phyloP scores from a whole-genome alignment of 768 basidiomycete species.

The Trichaptum fuscoviolaceum region DNA sequence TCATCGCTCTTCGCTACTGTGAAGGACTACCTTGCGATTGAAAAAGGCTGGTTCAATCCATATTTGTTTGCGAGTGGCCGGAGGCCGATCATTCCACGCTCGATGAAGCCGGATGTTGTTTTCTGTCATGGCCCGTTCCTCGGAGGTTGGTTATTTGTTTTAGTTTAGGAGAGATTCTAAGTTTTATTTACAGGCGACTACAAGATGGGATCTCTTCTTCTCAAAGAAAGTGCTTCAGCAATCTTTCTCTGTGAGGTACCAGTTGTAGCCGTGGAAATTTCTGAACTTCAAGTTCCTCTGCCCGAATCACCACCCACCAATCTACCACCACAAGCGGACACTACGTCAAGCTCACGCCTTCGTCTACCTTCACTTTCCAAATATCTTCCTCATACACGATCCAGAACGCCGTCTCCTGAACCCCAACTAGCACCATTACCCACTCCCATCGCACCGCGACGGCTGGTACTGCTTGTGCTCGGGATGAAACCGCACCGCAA shows the following conservation, averaged over 20 bases:
- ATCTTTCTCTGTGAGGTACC: conserved; percentile 40
- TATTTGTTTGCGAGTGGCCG: conserved; percentile 59
- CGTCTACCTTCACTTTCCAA: conserved; percentile 34
- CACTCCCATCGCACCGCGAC: conserved; percentile 40
- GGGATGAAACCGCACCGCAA: conserved; percentile 58
- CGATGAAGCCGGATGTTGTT: conserved; percentile 59
- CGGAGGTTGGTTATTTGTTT: conserved; percentile 30
- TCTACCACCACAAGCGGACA: conserved; percentile 22
- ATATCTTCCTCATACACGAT: conserved; percentile 35
- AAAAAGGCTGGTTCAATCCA: conserved; percentile 67
- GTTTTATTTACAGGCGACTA: conserved; percentile 45
- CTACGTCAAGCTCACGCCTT: conserved; percentile 7
- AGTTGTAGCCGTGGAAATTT: conserved; percentile 10
- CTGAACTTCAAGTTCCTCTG: conserved; percentile 12
- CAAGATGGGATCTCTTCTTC: conserved; percentile 49
- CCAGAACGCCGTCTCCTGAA: conserved; percentile 48
- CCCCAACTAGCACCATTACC: conserved; percentile 38
- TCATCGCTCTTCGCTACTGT: conserved; percentile 54
- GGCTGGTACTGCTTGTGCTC: conserved; percentile 51
- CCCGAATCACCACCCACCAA: conserved; percentile 13
- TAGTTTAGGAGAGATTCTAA: neutral
- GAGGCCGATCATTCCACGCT: conserved; percentile 54
- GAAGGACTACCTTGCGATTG: conserved; percentile 55
- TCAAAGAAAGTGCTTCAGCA: conserved; percentile 50
- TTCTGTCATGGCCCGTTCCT: conserved; percentile 66